Percentiles rank a stretch among this genome's conserved stretches.
These are phyloP conservation scores for Debaryomyces castellii DNA, from an alignment of 805 yeast species.

Conservation along the genomic window DNA sequence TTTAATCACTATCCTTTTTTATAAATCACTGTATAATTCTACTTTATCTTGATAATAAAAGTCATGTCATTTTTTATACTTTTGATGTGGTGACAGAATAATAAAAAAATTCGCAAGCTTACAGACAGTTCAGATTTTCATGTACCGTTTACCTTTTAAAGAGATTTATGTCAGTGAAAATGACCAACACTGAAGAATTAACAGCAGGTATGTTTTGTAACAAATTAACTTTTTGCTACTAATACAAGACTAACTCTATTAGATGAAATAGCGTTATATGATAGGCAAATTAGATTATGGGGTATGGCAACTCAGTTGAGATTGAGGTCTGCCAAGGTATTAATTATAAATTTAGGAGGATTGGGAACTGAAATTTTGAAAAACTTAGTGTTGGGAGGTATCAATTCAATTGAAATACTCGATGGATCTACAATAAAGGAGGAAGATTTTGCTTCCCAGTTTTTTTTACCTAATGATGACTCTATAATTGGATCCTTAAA, in stretches of 20 bases:
- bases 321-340: slow-evolving; percentile 68
- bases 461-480: slow-evolving; percentile 58
- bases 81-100: neutral
- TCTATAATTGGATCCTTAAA: slow-evolving; percentile 56
- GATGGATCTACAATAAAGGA: slow-evolving; percentile 57
- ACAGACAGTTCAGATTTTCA: too few relatives aligned
- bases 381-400: slow-evolving; percentile 84
- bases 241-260: slow-evolving; percentile 1
- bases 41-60: slow-evolving; percentile 1
- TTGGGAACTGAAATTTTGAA: slow-evolving; percentile 81
- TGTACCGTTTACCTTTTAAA: too few relatives aligned
- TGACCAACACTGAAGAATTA: slow-evolving; percentile 6
- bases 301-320: slow-evolving; percentile 87
- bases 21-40: neutral
- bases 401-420: slow-evolving; percentile 71
- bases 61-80: neutral
- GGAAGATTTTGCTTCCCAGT: slow-evolving; percentile 71
- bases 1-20: neutral
- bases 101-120: neutral
- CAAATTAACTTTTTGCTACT: neutral
- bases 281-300: slow-evolving; percentile 94
- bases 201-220: slow-evolving; percentile 9
- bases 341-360: slow-evolving; percentile 72
- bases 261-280: slow-evolving; percentile 90
- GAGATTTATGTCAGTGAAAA: too few relatives aligned